Conservation (phyloP, 1,139 yeast genomes). For the Saccharomyces hybrid region DNA sequence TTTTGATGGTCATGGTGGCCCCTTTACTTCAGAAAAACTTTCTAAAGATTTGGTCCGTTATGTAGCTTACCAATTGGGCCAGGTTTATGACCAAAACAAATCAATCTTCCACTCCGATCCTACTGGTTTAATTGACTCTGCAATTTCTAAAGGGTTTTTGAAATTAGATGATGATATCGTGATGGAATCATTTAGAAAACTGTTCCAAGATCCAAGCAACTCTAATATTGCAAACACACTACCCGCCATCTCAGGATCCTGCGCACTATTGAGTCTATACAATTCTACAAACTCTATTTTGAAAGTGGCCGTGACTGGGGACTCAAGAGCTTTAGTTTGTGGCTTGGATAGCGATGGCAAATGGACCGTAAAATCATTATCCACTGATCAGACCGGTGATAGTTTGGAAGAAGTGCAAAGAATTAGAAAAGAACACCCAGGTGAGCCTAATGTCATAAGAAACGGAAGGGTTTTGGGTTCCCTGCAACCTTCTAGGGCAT, state of each 20-base stretch:
- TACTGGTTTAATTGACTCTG: constrained; percentile 42
- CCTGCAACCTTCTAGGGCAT: constrained; percentile 93
- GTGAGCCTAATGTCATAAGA: constrained; percentile 73
- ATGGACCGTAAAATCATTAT: constrained; percentile 84
- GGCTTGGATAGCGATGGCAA: constrained; percentile 53
- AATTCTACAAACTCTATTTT: constrained; percentile 66
- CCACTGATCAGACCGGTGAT: constrained; percentile 92
- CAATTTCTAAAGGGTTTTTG: constrained; percentile 73
- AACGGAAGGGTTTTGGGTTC: constrained; percentile 89
- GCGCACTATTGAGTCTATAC: constrained; percentile 81
- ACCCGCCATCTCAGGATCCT: constrained; percentile 94
- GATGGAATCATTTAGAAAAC: constrained; percentile 58
- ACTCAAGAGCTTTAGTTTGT: constrained; percentile 86
- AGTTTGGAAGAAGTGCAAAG: constrained; percentile 82
- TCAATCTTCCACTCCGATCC: constrained; percentile 11
- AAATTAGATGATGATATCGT: constrained; percentile 84
- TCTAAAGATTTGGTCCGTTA: constrained; percentile 69
- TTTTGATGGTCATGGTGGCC: constrained; percentile 96
- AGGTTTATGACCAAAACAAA: constrained; percentile 35
- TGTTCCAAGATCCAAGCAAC: constrained; percentile 53
- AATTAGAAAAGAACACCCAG: constrained; percentile 81
- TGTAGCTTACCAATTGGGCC: constrained; percentile 71
- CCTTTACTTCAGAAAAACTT: constrained; percentile 81
- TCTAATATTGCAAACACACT: constrained; percentile 53
- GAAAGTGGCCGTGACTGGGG: constrained; percentile 94